Base-by-base conservation (phyloP, 169 alveolate species). In the Pseudocohnilembus persalinus region DNA sequence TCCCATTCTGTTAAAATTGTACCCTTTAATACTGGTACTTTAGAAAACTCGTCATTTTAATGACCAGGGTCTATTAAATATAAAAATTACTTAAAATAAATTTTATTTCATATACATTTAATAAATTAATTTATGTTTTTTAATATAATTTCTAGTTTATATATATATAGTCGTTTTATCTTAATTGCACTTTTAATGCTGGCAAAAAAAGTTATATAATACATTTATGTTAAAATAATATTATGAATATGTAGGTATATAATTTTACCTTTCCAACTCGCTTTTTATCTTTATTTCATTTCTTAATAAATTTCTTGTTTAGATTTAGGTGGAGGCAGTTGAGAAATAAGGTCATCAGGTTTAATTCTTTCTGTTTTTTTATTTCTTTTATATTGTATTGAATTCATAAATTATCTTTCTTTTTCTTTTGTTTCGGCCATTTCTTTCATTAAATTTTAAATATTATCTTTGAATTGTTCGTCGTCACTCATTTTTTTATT, bases 1-100 rank as follows among this genome's bases (percentile, higher is more conserved):
- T 86, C 74, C 90, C 90, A 86, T 80, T 75, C 85, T 29, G 64
- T 81, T 72, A 86, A 81, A 29, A 86, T 78, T 68, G 79, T 86
- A 11, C 87, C 90, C 76, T 75, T 86, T 32, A 86, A 81, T 35
- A 78, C 77, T 26, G 90, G 86, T 0, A 81, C 80, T 49, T 81
- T 81, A 63, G 83, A 74, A 74, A 86, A 86, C 31, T 86, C 90
- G 35, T 86, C 87, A 65, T 80, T 86, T 81, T 73, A 63, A 35
- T 72, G 80, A 31, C 90, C 90, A 26, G 90, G 90, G 33, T 83
- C 90, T 86, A 26, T 29, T 72, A 1, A 31, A 30, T 4, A 1
- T 64, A 49, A 4, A 0, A 25, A 80, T 49, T 29, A 30, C 6
- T 32, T 1, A 6, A 79, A 30, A 49, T 49, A 49, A 11, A 49